Conservation (phyloP, 306 rosid species). For the Mimosa pudica region DNA sequence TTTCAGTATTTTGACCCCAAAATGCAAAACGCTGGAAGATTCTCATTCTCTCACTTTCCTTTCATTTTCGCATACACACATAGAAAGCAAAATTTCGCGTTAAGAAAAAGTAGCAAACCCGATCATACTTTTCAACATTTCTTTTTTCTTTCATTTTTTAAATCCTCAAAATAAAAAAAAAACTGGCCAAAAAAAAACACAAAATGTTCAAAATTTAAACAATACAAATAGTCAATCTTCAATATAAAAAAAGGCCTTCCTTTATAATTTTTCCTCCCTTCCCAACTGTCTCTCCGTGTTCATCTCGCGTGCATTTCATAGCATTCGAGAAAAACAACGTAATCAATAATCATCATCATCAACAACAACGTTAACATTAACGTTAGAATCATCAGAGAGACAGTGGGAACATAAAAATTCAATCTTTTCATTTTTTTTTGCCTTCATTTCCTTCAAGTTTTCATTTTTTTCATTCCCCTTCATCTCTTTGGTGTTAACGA, state of each 20-base stretch:
- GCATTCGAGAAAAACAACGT: conserved; percentile 40
- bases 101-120: conserved; percentile 32
- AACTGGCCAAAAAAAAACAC: background rate
- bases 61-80: conserved; percentile 36
- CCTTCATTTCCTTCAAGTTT: background rate
- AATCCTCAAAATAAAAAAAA: background rate
- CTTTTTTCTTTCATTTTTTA: background rate
- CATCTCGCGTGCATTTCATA: conserved; percentile 74
- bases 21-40: conserved; percentile 22
- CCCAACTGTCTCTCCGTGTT: conserved; percentile 85
- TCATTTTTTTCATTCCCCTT: conserved; percentile 33
- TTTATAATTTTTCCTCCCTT: conserved; percentile 36
- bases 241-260: conserved; percentile 30
- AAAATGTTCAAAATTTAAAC: background rate
- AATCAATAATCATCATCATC: background rate
- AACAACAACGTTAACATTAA: conserved; percentile 2
- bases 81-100: conserved; percentile 35
- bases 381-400: background rate
- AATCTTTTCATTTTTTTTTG: conserved; percentile 28
- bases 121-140: background rate
- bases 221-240: background rate
- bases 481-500: conserved; percentile 41
- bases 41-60: conserved; percentile 22
- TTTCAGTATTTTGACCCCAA: background rate
- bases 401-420: conserved; percentile 19